phyloP scores from a whole-genome alignment of 2,329 filamentous ascomycete genomes.

The Ophiocordyceps camponoti-floridani region DNA sequence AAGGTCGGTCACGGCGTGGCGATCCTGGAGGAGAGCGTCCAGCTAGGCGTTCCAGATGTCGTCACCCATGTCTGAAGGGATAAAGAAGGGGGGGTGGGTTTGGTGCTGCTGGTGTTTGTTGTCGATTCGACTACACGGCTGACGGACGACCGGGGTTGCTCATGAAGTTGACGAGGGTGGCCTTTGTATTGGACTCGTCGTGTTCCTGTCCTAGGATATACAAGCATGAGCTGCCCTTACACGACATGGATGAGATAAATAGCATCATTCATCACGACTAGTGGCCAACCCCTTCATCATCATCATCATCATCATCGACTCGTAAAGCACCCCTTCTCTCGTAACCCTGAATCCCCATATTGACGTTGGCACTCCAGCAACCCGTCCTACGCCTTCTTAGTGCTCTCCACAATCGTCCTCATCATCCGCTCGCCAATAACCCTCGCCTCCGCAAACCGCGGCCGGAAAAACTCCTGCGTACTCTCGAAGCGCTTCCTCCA shows the following conservation, averaged over 20 bases:
- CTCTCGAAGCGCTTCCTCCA: conserved; percentile 83
- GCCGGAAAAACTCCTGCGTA: conserved; percentile 83
- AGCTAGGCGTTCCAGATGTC: conserved; percentile 25
- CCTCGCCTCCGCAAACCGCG: conserved; percentile 72
- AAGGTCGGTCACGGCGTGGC: conserved; percentile 34
- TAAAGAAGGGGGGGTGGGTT: background rate
- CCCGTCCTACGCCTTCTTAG: background rate
- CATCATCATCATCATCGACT: background rate
- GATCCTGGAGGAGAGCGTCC: conserved; percentile 36
- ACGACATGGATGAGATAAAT: background rate
- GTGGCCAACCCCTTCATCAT: background rate
- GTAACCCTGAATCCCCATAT: too few species aligned
- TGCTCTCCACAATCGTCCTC: conserved; percentile 74
- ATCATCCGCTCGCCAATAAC: conserved; percentile 94
- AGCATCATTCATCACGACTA: background rate
- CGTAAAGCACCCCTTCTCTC: background rate
- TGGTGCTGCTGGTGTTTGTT: too few species aligned
- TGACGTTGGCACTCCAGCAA: too few species aligned
- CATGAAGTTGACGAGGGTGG: background rate
- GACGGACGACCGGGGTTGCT: too few species aligned
- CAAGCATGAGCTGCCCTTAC: background rate
- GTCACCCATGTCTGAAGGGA: conserved; percentile 13
- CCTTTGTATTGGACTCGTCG: background rate
- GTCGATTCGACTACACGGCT: background rate
- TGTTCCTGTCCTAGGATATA: background rate